These are phyloP conservation scores for Nevesoporus exiguus DNA, from an alignment of 768 basidiomycete genomes.

Conservation along the genomic window DNA sequence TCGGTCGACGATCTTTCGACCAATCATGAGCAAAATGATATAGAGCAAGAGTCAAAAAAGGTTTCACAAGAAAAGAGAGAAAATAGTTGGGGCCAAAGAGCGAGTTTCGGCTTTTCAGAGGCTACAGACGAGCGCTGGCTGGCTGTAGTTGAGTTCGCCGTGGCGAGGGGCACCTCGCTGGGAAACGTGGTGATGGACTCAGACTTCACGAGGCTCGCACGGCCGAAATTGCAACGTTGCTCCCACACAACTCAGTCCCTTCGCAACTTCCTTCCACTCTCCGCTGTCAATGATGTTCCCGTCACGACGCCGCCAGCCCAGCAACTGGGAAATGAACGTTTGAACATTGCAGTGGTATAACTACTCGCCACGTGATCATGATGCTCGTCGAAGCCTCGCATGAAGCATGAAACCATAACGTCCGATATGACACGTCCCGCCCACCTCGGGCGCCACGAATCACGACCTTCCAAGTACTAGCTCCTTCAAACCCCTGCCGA, in stretches of 20 bases:
- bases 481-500: constrained; percentile 32
- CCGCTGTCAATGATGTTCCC: too few species aligned
- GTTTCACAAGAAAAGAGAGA: constrained; percentile 17
- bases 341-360: constrained; percentile 2
- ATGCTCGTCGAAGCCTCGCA: background rate
- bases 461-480: constrained; percentile 28
- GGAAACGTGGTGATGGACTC: background rate
- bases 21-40: constrained; percentile 23
- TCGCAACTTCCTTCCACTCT: too few species aligned
- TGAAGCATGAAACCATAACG: background rate
- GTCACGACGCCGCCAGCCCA: too few species aligned
- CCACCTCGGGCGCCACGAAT: background rate
- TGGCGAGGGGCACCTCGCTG: background rate
- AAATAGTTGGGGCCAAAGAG: constrained; percentile 15
- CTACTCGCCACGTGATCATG: background rate
- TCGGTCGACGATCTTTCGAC: constrained; percentile 25
- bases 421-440: background rate
- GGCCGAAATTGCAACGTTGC: background rate
- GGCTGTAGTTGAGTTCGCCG: background rate
- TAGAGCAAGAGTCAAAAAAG: constrained; percentile 7
- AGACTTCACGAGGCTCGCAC: constrained; percentile 10
- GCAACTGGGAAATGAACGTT: background rate
- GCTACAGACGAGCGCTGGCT: background rate
- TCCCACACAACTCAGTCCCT: background rate
- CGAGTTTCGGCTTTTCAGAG: background rate